Evolutionary conservation across 495 filamentous ascomycete species (phyloP), one percentile per base, ranked within the genome.

Genomic region (Lentithecium fluviatile): DNA sequence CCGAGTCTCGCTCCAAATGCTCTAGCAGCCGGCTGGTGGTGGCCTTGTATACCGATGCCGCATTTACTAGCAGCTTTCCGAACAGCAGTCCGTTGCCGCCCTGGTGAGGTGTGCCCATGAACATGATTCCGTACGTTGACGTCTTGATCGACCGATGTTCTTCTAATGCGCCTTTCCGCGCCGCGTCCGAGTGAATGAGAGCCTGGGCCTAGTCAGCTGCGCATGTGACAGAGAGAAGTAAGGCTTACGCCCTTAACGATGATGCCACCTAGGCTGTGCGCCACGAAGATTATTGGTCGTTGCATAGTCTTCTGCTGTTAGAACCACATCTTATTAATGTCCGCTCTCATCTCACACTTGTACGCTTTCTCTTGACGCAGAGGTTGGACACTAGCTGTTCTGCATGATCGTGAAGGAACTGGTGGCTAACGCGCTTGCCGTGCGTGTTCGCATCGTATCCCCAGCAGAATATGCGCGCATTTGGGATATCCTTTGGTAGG

Each of bases 381-480:
- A 77, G 37, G 49, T 76, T 72, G 1, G 52, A 62, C 2, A 76
- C 69, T 17, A 78, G 45, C 21, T 49, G 43, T 60, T 49, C 68
- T 48, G 48, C 75, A 71, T 62, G 68, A 36, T 58, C 67, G 45
- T 69, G 69, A 42, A 67, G 69, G 59, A 42, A 70, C 65, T 66
- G 62, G 48, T 45, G 42, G 43, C 52, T 70, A 49, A 64, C 61
- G 38, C 58, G 60, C n/a, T 52, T 58, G 40, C 56, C 48, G 47
- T 69, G 68, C 26, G 71, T 72, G 37, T 68, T 67, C 20, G 72
- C 65, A 71, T 80, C 75, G 64, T 82, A 82, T 8, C 80, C 80
- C 74, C 77, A 82, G n/a, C 69, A 78, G 42, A 77, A 58, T 42
- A 82, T 71, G 29, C 80, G 74, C 0, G 75, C 76, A 50, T 75